phyloP scores from a whole-genome alignment of 2,329 filamentous ascomycete species.

The Epichloe amarillans region DNA sequence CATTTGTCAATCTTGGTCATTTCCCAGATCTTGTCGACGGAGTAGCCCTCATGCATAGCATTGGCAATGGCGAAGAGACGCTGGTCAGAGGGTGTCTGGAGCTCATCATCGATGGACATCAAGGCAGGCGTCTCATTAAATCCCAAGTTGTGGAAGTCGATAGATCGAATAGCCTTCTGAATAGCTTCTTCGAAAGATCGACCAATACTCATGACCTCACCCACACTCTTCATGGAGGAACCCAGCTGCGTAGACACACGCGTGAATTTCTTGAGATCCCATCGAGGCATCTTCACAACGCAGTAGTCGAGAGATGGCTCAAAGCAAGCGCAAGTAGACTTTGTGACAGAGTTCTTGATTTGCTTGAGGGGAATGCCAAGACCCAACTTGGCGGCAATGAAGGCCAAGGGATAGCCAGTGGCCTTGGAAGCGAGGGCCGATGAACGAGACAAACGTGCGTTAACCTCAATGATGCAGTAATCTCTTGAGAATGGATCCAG shows the following conservation, averaged over 20 bases:
- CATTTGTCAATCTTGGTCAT: slow-evolving; percentile 98
- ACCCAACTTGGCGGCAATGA: slow-evolving; percentile 93
- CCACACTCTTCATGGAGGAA: slow-evolving; percentile 99
- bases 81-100: slow-evolving; percentile 95
- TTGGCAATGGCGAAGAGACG: slow-evolving; percentile 96
- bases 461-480: slow-evolving; percentile 99
- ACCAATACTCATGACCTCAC: slow-evolving; percentile 97
- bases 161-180: slow-evolving; percentile 90
- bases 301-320: slow-evolving; percentile 97
- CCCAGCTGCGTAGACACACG: slow-evolving; percentile 90
- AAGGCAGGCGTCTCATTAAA: slow-evolving; percentile 85
- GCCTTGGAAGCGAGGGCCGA: slow-evolving; percentile 94
- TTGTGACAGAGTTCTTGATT: slow-evolving; percentile 91
- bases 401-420: slow-evolving; percentile 89
- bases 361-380: slow-evolving; percentile 91
- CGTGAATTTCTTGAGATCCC: slow-evolving; percentile 98
- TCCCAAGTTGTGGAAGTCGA: slow-evolving; percentile 89
- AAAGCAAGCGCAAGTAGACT: slow-evolving; percentile 92
- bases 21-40: slow-evolving; percentile 94
- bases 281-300: slow-evolving; percentile 96
- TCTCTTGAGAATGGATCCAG: slow-evolving; percentile 89
- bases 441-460: slow-evolving; percentile 87
- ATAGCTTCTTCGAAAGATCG: slow-evolving; percentile 96
- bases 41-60: slow-evolving; percentile 88
- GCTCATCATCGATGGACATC: slow-evolving; percentile 90